Base-by-base conservation (phyloP, 345 rosid species). In the Bruguiera sexangula region DNA sequence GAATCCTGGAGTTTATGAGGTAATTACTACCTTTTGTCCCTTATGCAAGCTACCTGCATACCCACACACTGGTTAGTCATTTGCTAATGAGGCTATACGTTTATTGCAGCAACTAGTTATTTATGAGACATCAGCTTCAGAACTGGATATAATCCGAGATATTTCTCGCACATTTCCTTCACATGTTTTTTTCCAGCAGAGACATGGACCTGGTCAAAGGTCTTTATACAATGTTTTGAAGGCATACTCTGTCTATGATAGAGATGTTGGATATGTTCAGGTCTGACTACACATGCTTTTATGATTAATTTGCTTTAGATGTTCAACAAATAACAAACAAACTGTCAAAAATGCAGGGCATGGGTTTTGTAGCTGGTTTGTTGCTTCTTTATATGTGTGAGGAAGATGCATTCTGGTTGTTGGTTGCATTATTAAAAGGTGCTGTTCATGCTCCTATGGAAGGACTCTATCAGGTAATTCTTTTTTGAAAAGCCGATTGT, bases 161-260 rank as follows among this genome's bases (percentile, higher is more conserved):
- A 94, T 94, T 73, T 88, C 96, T 13, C 95, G 98, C 36, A 91
- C 98, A 46, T 94, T 91, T 48, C 97, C 98, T 52, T 89, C 97
- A 5, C 98, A 94, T 82, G 93, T 94, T 75, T 94, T 94, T 88
- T 94, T 92, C 80, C 96, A 86, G 83, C 96, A 89, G 89, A 89
- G 97, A 82, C 98, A 94, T 69, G 98, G 98, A 72, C 98, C 98
- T 54, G 98, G 98, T 66, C 98, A 94, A 71, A 89, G 99, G 87
- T 95, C 99, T 43, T 86, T 95, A 20, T 95, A 92, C 84, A 95
- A 92, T 88, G 97, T 95, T 72, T 69, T 95, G 65, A 95, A 92
- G 85, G 99, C 99, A 18, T 95, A 95, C 78, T 95, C 99, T 65
- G 97, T 95, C 43, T 95, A 80, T 73, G 98, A 94, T 79, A 88